phyloP scores from a whole-genome alignment of 2,329 filamentous ascomycete species.

The Orbilia javanica region DNA sequence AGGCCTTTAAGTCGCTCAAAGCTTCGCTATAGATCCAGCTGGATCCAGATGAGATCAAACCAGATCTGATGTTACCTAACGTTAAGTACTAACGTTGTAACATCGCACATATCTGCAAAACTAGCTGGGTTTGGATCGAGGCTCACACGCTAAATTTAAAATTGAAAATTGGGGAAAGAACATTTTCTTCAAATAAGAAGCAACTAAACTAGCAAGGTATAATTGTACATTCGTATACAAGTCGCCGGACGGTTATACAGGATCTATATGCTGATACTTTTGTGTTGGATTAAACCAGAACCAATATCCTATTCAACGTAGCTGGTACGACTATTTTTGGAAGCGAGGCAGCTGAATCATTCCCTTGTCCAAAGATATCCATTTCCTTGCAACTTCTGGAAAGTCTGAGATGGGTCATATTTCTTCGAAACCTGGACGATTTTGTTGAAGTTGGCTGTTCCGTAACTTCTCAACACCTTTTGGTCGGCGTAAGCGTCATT shows the following conservation, averaged over 20 bases:
- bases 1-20: neutral
- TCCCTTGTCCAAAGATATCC: constrained; percentile 29
- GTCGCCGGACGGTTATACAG: neutral
- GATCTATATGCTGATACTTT: neutral
- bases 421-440: constrained; percentile 30
- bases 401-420: constrained; percentile 28
- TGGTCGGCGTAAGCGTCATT: constrained; percentile 27
- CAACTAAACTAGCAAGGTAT: constrained; percentile 1
- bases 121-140: no score
- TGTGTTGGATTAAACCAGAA: neutral
- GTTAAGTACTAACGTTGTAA: no score
- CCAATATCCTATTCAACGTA: neutral
- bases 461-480: constrained; percentile 22
- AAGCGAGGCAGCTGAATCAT: neutral
- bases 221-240: constrained; percentile 2
- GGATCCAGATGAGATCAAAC: no score
- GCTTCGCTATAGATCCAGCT: no score
- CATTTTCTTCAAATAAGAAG: neutral
- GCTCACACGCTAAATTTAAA: no score
- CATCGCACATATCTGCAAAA: no score
- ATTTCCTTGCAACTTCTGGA: constrained; percentile 31
- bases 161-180: neutral
- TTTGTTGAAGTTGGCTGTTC: constrained; percentile 15
- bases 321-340: neutral
- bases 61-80: neutral